phyloP scores from a whole-genome alignment of 352 stramenopile species.

The Halophytophthora polymorphica region DNA sequence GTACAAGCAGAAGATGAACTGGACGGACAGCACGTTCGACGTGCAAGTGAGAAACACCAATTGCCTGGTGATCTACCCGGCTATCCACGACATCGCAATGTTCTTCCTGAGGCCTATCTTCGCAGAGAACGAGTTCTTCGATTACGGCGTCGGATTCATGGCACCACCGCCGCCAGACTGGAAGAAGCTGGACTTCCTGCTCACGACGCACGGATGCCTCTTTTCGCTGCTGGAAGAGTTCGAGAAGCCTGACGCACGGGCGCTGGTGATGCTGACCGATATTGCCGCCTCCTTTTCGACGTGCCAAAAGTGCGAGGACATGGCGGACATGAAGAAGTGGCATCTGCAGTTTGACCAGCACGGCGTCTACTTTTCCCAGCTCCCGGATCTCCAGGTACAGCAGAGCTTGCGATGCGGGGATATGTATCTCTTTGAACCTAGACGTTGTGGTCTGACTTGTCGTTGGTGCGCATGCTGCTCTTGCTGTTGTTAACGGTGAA shows the following conservation, averaged over 20 bases:
- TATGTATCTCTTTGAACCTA: background rate
- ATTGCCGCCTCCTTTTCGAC: slow-evolving; percentile 60
- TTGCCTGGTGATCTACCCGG: slow-evolving; percentile 70
- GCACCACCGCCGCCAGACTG: slow-evolving; percentile 54
- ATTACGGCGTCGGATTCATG: slow-evolving; percentile 75
- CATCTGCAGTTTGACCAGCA: slow-evolving; percentile 79
- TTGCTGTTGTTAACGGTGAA: slow-evolving; percentile 4
- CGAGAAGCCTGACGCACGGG: slow-evolving; percentile 55
- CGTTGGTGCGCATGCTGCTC: background rate
- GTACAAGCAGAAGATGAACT: slow-evolving; percentile 75
- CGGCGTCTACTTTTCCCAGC: slow-evolving; percentile 82
- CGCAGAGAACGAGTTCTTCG: slow-evolving; percentile 33
- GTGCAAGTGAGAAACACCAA: slow-evolving; percentile 77
- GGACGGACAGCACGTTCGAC: slow-evolving; percentile 70
- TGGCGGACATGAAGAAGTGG: slow-evolving; percentile 71
- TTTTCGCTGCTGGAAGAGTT: slow-evolving; percentile 86
- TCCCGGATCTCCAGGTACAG: slow-evolving; percentile 77
- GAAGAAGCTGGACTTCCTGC: slow-evolving; percentile 75
- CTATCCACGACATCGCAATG: slow-evolving; percentile 50
- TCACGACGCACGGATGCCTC: slow-evolving; percentile 66
- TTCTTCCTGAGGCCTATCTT: slow-evolving; percentile 73
- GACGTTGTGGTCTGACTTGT: background rate
- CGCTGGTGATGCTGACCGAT: slow-evolving; percentile 73
- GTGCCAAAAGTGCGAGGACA: slow-evolving; percentile 52
- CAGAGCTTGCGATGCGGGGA: background rate